A percentile compares a stretch with the other conserved stretches of the same genome.
Conservation (phyloP, 225 moss, liverwort and hornwort species). For the Rhytidiadelphus loreus region DNA sequence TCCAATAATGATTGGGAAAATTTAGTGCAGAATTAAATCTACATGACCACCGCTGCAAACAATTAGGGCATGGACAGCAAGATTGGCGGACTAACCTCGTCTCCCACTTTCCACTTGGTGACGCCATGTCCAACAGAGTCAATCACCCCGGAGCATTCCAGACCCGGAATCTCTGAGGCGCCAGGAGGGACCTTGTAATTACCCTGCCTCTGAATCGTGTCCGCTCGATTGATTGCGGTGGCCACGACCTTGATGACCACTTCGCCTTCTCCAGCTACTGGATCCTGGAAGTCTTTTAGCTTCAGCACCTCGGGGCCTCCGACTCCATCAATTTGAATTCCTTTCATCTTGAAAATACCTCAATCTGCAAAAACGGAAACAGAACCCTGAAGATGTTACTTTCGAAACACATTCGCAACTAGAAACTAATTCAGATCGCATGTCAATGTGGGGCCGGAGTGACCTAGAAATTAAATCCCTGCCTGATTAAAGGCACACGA, state of each 20-base stretch:
- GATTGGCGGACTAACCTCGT: constrained; percentile 26
- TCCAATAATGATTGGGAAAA: neutral
- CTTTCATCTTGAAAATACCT: constrained; percentile 41
- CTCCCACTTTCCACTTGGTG: constrained; percentile 76
- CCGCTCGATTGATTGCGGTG: constrained; percentile 60
- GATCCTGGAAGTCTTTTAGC: constrained; percentile 43
- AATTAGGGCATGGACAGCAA: neutral
- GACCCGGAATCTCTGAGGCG: constrained; percentile 41
- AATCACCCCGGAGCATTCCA: constrained; percentile 76
- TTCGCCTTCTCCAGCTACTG: constrained; percentile 35
- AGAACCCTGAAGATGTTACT: neutral
- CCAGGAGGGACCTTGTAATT: constrained; percentile 38
- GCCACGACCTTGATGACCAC: constrained; percentile 58
- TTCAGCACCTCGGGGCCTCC: constrained; percentile 66
- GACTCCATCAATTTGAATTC: constrained; percentile 29
- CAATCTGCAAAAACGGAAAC: neutral
- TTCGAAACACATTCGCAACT: neutral
- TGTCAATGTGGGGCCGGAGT: neutral
- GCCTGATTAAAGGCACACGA: neutral
- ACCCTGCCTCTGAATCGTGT: constrained; percentile 51
- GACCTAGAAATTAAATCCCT: neutral
- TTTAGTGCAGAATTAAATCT: neutral
- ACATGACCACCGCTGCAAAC: neutral
- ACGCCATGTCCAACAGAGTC: constrained; percentile 57
- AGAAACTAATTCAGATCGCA: neutral